Percentiles rank a stretch among this genome's conserved stretches.
phyloP scores from a whole-genome alignment of 495 filamentous ascomycete species.

The Podospora anserina region DNA sequence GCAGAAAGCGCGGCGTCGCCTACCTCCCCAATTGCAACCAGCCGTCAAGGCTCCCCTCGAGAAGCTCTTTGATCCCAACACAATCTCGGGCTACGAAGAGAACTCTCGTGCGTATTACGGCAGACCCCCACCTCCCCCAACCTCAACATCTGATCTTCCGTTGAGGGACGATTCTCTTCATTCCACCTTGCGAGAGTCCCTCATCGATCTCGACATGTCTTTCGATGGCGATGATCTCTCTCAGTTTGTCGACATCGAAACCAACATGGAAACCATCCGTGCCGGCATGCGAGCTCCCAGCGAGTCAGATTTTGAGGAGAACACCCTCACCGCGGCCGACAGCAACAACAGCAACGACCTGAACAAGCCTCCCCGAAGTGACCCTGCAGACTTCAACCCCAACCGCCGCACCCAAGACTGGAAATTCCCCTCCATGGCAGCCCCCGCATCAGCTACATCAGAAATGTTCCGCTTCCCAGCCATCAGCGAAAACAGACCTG shows the following conservation, averaged over 20 bases:
- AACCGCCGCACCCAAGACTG: constrained; percentile 58
- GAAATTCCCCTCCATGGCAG: constrained; percentile 56
- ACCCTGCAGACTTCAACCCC: constrained; percentile 46
- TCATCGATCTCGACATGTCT: constrained; percentile 56
- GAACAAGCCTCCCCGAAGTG: constrained; percentile 47
- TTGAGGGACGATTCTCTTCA: constrained; percentile 52
- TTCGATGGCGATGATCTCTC: constrained; percentile 48
- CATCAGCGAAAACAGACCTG: constrained; percentile 34
- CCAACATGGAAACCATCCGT: constrained; percentile 59
- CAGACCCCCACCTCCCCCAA: constrained; percentile 32
- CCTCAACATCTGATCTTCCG: constrained; percentile 50
- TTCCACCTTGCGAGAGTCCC: constrained; percentile 49
- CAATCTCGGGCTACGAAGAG: constrained; percentile 54
- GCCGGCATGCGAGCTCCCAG: constrained; percentile 44
- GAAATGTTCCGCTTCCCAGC: constrained; percentile 48
- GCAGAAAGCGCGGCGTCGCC: constrained; percentile 43
- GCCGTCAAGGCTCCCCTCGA: constrained; percentile 50
- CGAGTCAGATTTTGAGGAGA: constrained; percentile 42
- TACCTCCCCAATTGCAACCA: constrained; percentile 50
- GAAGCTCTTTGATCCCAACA: constrained; percentile 57
- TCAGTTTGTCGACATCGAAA: constrained; percentile 57
- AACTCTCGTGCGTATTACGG: constrained; percentile 53
- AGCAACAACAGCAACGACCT: constrained; percentile 34
- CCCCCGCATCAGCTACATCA: constrained; percentile 49
- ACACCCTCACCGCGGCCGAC: not conserved